Conservation (phyloP, 345 rosid genomes). For the Populus tremula region DNA sequence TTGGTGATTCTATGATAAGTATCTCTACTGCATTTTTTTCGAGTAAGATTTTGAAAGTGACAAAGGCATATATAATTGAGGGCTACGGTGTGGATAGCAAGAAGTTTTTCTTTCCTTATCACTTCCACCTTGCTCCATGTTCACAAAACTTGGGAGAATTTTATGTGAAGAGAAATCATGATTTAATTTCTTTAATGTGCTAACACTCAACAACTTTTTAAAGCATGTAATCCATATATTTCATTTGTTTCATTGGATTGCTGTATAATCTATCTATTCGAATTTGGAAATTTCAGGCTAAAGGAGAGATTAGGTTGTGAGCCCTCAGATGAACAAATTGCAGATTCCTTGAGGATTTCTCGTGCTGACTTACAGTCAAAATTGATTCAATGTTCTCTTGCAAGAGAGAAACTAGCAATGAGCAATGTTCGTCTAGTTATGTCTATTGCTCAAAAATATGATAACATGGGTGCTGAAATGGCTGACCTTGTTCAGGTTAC, state of each 20-base stretch:
- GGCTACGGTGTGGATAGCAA: neutral
- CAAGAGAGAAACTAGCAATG: slow-evolving; percentile 93
- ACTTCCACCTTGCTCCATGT: neutral
- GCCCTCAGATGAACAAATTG: slow-evolving; percentile 85
- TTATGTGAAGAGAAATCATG: neutral
- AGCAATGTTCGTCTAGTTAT: slow-evolving; percentile 93
- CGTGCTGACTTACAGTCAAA: slow-evolving; percentile 66
- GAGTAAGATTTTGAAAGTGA: neutral
- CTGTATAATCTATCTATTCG: neutral
- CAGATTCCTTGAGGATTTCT: slow-evolving; percentile 71
- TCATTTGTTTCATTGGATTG: neutral
- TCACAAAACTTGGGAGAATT: neutral
- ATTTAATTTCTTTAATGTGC: neutral
- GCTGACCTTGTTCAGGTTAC: slow-evolving; percentile 94
- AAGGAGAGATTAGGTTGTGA: slow-evolving; percentile 77
- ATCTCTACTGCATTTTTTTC: neutral
- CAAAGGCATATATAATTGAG: neutral
- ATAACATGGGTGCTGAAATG: slow-evolving; percentile 91
- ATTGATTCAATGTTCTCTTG: slow-evolving; percentile 68
- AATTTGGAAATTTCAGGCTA: slow-evolving; percentile 48
- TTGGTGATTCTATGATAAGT: neutral
- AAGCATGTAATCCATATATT: neutral
- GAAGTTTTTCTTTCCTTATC: neutral
- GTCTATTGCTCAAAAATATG: slow-evolving; percentile 90
- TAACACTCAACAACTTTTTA: neutral